phyloP scores from a whole-genome alignment of 2,329 filamentous ascomycete genomes.

The Trichoderma polysporum region DNA sequence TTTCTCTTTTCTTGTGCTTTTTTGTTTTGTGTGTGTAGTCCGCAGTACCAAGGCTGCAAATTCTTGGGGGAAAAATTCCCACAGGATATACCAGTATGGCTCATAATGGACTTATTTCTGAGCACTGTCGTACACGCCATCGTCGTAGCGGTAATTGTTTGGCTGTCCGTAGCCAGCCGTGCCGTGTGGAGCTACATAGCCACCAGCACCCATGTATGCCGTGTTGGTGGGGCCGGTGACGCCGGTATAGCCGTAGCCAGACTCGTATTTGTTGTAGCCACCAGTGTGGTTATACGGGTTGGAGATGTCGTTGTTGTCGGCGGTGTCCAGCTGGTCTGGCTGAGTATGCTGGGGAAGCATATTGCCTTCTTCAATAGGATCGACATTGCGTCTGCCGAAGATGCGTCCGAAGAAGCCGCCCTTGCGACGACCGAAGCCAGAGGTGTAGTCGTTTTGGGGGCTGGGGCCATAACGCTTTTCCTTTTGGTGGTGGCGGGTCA shows the following conservation, averaged over 20 bases:
- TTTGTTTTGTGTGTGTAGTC: neutral
- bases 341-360: conserved; percentile 42
- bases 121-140: conserved; percentile 38
- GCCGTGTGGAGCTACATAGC: conserved; percentile 4
- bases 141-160: conserved; percentile 37
- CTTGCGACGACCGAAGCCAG: conserved; percentile 41
- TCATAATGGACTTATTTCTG: conserved; percentile 14
- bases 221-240: neutral
- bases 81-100: neutral
- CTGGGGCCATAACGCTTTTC: conserved; percentile 67
- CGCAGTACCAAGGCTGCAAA: neutral
- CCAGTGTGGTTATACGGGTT: conserved; percentile 31
- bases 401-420: conserved; percentile 36
- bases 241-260: conserved; percentile 27
- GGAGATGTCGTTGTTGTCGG: conserved; percentile 33
- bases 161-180: conserved; percentile 22
- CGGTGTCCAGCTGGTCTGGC: conserved; percentile 42
- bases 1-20: neutral
- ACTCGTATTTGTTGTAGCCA: conserved; percentile 30
- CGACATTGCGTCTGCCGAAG: conserved; percentile 34
- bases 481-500: conserved; percentile 70
- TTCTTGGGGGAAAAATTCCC: neutral
- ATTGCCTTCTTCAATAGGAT: conserved; percentile 31
- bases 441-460: conserved; percentile 58
- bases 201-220: conserved; percentile 5